A percentile compares a stretch with the other conserved stretches of the same genome.
phyloP scores from a whole-genome alignment of 1,139 yeast genomes.

The Geotrichum citri-aurantii region DNA sequence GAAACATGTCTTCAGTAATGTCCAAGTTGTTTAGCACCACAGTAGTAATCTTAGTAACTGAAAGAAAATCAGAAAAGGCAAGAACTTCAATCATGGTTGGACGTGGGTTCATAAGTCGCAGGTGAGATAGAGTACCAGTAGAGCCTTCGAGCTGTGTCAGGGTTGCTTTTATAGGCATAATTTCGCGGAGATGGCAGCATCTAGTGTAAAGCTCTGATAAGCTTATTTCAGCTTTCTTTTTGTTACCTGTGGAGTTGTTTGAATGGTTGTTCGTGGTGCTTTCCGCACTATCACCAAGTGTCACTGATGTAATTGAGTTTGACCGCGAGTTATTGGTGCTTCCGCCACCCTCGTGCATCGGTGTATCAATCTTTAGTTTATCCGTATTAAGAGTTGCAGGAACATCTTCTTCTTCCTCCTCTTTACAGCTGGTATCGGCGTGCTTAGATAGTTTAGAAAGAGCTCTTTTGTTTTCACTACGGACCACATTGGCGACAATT shows the following conservation, averaged over 20 bases:
- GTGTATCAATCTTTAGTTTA: slow-evolving; percentile 3
- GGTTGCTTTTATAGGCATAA: slow-evolving; percentile 88
- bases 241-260: background rate
- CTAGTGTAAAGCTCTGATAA: slow-evolving; percentile 80
- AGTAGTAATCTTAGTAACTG: slow-evolving; percentile 74
- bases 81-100: slow-evolving; percentile 87
- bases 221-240: slow-evolving; percentile 40
- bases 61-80: slow-evolving; percentile 80
- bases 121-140: slow-evolving; percentile 63
- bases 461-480: slow-evolving; percentile 12
- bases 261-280: background rate
- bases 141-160: slow-evolving; percentile 75
- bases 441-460: background rate
- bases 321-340: background rate
- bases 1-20: slow-evolving; percentile 74
- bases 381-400: background rate
- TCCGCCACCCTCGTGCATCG: slow-evolving; percentile 4
- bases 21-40: slow-evolving; percentile 78
- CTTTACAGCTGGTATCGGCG: background rate
- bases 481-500: slow-evolving; percentile 30
- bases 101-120: slow-evolving; percentile 77
- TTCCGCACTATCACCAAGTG: background rate
- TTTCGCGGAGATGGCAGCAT: slow-evolving; percentile 89
- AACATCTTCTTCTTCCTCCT: slow-evolving; percentile 5
- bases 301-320: background rate